Conservation (phyloP, 2,329 filamentous ascomycete species). For the Teratosphaeria zuluensis region DNA sequence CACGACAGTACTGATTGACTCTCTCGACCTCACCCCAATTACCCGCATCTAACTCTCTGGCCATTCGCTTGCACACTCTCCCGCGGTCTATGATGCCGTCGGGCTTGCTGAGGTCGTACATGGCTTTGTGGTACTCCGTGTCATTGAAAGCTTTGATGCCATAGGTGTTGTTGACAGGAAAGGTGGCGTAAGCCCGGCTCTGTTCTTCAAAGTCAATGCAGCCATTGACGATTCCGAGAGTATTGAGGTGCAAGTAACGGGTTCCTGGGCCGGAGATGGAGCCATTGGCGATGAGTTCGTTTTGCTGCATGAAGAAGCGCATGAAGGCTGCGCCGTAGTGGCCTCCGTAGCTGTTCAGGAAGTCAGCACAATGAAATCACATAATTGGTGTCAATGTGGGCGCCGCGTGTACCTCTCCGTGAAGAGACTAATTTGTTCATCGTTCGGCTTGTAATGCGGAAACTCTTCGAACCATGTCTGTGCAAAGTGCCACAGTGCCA, state of each 20-base stretch:
- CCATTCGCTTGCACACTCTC: conserved; percentile 40
- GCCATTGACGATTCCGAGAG: conserved; percentile 48
- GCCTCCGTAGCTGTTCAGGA: conserved; percentile 38
- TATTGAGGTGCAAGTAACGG: conserved; percentile 35
- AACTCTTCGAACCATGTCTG: conserved; percentile 41
- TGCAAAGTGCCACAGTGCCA: conserved; percentile 53
- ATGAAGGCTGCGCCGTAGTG: conserved; percentile 43
- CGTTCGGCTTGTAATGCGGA: conserved; percentile 33
- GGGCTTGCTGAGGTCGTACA: conserved; percentile 36
- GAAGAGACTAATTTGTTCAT: conserved; percentile 50
- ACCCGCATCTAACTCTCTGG: conserved; percentile 40
- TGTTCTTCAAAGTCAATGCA: conserved; percentile 45
- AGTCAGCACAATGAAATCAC: background rate
- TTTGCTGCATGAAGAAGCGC: conserved; percentile 49
- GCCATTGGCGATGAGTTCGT: conserved; percentile 44
- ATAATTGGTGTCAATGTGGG: background rate
- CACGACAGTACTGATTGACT: conserved; percentile 19
- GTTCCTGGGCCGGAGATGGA: conserved; percentile 30
- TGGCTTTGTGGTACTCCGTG: conserved; percentile 25
- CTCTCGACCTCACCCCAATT: conserved; percentile 33
- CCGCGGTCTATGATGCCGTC: conserved; percentile 48
- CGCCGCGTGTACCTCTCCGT: conserved; percentile 23
- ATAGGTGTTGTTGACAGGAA: conserved; percentile 50
- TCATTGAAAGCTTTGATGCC: conserved; percentile 44
- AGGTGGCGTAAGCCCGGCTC: conserved; percentile 26